Evolutionary conservation across 2,329 filamentous ascomycete genomes (phyloP).

Genomic region (Ceratocystis eucalypticola): DNA sequence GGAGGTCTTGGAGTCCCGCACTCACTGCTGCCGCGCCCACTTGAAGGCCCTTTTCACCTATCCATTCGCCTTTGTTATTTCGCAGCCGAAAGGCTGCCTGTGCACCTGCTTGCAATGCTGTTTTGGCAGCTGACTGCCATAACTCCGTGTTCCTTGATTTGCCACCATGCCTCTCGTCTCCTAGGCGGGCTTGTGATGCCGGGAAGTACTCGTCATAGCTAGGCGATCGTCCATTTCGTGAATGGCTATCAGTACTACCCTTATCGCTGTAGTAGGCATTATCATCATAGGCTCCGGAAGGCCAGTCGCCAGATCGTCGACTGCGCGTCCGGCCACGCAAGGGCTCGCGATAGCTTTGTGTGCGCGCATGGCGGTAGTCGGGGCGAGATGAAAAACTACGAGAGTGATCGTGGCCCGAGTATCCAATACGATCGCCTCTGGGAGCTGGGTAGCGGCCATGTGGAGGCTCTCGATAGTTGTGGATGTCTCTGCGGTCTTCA

Average conservation of each 20-base stretch:
- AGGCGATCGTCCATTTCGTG: constrained; percentile 1
- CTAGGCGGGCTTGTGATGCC: background rate
- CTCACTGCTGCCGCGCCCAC: constrained; percentile 37
- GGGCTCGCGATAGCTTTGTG: constrained; percentile 14
- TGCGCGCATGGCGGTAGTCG: constrained; percentile 13
- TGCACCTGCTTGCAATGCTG: constrained; percentile 36
- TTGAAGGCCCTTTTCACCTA: constrained; percentile 36
- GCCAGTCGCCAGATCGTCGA: constrained; percentile 7
- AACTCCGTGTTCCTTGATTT: constrained; percentile 14
- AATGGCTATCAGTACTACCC: background rate
- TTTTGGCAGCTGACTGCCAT: constrained; percentile 31
- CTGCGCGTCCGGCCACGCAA: constrained; percentile 10
- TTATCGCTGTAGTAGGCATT: constrained; percentile 14
- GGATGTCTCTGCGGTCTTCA: background rate
- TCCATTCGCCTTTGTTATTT: constrained; percentile 34
- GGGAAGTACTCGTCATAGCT: constrained; percentile 14
- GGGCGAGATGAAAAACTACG: constrained; percentile 1
- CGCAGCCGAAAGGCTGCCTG: constrained; percentile 36
- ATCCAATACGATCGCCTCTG: background rate
- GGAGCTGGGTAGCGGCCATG: background rate
- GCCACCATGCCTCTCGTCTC: background rate
- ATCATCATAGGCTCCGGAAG: background rate
- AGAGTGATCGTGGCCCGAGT: constrained; percentile 7
- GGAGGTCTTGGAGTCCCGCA: constrained; percentile 36
- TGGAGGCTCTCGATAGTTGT: background rate